Percentiles rank a stretch among this genome's conserved stretches.
These are phyloP conservation scores for Myxozyma udenii DNA, from an alignment of 805 yeast species.

Conservation along the genomic window DNA sequence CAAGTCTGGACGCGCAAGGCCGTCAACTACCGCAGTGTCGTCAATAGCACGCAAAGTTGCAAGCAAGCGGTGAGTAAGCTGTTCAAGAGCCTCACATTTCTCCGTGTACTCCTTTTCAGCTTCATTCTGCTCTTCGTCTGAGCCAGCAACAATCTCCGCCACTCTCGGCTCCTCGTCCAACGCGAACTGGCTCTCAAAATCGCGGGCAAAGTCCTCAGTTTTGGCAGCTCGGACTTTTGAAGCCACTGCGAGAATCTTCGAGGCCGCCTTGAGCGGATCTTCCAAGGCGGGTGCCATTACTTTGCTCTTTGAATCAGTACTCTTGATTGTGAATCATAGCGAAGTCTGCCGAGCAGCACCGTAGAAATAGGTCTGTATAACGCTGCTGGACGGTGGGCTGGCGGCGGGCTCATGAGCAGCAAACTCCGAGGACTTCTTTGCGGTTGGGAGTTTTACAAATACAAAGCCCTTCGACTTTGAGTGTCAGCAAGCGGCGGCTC, in stretches of 20 bases:
- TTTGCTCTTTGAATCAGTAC: too few species aligned
- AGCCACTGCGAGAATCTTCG: conserved; percentile 3
- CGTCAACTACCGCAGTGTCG: conserved; percentile 20
- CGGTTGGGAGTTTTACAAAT: too few species aligned
- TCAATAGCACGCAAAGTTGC: conserved; percentile 11
- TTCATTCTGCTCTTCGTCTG: neutral
- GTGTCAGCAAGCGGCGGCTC: too few species aligned
- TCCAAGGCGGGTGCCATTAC: conserved; percentile 5
- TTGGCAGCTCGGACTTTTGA: conserved; percentile 7
- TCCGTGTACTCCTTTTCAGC: neutral
- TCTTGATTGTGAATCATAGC: too few species aligned
- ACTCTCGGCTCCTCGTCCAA: neutral
- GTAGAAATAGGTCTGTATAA: too few species aligned
- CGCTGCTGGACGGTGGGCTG: too few species aligned
- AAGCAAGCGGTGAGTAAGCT: conserved; percentile 6
- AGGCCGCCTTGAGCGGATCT: conserved; percentile 4
- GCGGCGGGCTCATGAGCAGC: too few species aligned
- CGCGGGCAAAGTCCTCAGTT: neutral
- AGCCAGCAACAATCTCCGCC: neutral
- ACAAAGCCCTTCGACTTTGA: too few species aligned
- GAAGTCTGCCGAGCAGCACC: too few species aligned
- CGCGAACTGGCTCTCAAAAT: neutral
- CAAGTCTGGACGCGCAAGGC: conserved; percentile 28
- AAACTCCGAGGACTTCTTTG: too few species aligned
- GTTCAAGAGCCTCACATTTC: conserved; percentile 6